These are phyloP conservation scores for Ustilago sp. DNA, from an alignment of 1,284 basidiomycete species.

Conservation along the genomic window DNA sequence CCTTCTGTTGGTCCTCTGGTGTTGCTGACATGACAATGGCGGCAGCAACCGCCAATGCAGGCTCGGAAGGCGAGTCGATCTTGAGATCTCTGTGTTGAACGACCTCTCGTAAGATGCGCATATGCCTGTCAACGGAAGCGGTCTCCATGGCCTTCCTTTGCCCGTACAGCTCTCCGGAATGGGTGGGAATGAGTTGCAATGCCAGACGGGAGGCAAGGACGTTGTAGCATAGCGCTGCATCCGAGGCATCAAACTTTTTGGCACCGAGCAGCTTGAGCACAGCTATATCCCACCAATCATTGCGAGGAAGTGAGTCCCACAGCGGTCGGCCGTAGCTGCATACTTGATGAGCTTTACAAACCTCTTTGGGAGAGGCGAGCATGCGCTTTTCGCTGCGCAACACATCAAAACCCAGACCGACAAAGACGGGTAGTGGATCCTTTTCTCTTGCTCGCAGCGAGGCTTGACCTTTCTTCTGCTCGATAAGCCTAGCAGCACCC, in stretches of 20 bases:
- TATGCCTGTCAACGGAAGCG: conserved; percentile 16
- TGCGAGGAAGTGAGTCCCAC: conserved; percentile 7
- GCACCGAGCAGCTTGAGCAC: neutral
- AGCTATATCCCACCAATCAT: conserved; percentile 9
- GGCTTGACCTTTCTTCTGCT: neutral
- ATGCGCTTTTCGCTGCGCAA: neutral
- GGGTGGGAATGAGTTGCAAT: conserved; percentile 1
- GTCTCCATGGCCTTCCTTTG: neutral
- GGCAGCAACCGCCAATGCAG: conserved; percentile 25
- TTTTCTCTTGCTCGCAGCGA: neutral
- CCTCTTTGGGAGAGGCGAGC: conserved; percentile 1
- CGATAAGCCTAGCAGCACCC: conserved; percentile 10
- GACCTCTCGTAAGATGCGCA: conserved; percentile 14
- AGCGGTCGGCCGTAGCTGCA: conserved; percentile 29
- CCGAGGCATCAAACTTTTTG: neutral
- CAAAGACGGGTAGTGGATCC: conserved; percentile 12
- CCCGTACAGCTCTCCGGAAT: neutral
- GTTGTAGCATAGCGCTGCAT: neutral
- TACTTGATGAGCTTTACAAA: neutral
- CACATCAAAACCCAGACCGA: conserved; percentile 17
- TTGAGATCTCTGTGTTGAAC: neutral
- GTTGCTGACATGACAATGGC: conserved; percentile 10
- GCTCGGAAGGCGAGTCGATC: conserved; percentile 18
- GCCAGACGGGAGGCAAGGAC: conserved; percentile 19
- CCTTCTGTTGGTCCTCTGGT: neutral